A percentile compares a stretch with the other conserved stretches of the same genome.
Conservation (phyloP, 345 rosid species). For the Erucastrum elatum region DNA sequence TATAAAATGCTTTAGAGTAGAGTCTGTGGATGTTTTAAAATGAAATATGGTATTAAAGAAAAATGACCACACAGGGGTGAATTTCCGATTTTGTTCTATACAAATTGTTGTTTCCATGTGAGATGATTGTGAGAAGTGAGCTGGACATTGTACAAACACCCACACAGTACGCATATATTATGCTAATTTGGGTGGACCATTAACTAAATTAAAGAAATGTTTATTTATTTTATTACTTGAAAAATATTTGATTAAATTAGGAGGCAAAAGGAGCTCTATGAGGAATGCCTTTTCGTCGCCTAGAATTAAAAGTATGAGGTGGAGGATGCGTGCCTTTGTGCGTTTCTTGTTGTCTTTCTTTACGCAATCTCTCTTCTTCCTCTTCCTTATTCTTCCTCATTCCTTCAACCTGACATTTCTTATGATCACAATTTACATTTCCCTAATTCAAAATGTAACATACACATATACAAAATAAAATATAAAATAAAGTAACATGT, state of each 20-base stretch:
- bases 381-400: slow-evolving; percentile 56
- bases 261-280: slow-evolving; percentile 82
- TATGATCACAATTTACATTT: slow-evolving; percentile 12
- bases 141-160: slow-evolving; percentile 36
- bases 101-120: slow-evolving; percentile 38
- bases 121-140: slow-evolving; percentile 35
- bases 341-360: slow-evolving; percentile 57
- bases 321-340: slow-evolving; percentile 58
- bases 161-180: slow-evolving; percentile 25
- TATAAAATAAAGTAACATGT: neutral
- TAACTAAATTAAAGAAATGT: neutral
- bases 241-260: slow-evolving; percentile 37
- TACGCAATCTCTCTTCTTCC: slow-evolving; percentile 63
- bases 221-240: neutral
- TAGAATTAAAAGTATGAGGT: slow-evolving; percentile 53
- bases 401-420: slow-evolving; percentile 64
- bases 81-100: slow-evolving; percentile 11
- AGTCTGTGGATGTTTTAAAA: neutral
- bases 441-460: slow-evolving; percentile 1
- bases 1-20: neutral
- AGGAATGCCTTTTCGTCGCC: slow-evolving; percentile 89
- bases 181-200: slow-evolving; percentile 32
- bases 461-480: neutral
- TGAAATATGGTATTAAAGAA: neutral
- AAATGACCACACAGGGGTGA: neutral